A percentile compares a stretch with the other conserved stretches of the same genome.
Conservation (phyloP, 2,329 filamentous ascomycete species). For the Paramyrothecium roridum region DNA sequence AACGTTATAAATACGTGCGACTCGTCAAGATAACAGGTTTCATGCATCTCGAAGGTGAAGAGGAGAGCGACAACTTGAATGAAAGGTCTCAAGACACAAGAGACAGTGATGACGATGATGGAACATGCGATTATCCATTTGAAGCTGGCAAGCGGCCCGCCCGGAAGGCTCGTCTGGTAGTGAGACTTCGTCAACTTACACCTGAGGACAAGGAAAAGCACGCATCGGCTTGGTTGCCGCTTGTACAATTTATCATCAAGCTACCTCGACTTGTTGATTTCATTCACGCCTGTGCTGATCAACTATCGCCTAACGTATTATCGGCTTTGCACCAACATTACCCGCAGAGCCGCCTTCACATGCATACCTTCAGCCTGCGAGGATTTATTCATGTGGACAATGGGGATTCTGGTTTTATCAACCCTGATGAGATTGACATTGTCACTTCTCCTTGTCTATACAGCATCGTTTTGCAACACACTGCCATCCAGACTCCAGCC, state of each 20-base stretch:
- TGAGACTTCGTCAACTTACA: constrained; percentile 13
- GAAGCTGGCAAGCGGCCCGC: not conserved
- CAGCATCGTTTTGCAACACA: not conserved
- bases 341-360: constrained; percentile 2
- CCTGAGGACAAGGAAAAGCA: not conserved
- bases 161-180: not conserved
- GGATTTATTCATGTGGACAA: not conserved
- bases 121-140: not conserved
- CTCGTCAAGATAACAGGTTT: not conserved
- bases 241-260: not conserved
- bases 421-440: constrained; percentile 3
- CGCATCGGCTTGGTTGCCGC: constrained; percentile 3
- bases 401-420: not conserved
- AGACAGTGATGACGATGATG: not conserved
- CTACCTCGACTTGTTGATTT: constrained; percentile 2
- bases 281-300: constrained; percentile 2
- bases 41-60: not conserved
- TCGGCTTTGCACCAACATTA: constrained; percentile 1
- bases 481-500: not conserved
- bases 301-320: constrained; percentile 3
- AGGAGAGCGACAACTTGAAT: not conserved
- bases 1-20: not conserved
- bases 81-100: not conserved
- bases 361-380: constrained; percentile 6
- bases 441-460: constrained; percentile 3